phyloP scores from a whole-genome alignment of 163 green algal genomes.

The Smithsoniella earleae region DNA sequence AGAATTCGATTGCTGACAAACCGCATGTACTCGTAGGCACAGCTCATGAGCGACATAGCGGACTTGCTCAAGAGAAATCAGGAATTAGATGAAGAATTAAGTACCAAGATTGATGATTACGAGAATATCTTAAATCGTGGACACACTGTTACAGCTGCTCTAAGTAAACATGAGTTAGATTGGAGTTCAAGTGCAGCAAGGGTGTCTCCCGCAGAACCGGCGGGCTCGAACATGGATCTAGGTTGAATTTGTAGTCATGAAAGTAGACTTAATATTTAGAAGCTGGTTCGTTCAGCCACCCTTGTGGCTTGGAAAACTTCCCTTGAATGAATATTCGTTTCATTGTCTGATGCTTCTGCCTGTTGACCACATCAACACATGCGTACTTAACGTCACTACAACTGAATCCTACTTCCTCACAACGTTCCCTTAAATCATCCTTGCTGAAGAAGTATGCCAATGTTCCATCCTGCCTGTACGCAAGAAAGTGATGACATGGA shows the following conservation, averaged over 20 bases:
- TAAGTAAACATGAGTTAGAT: not conserved
- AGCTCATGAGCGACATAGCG: not conserved
- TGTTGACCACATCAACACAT: slow-evolving; percentile 1
- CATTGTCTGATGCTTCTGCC: not conserved
- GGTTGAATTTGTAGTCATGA: too few relatives aligned
- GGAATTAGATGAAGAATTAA: not conserved
- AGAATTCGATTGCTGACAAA: too few relatives aligned
- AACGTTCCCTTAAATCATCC: not conserved
- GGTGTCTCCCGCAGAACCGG: too few relatives aligned
- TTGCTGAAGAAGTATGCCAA: slow-evolving; percentile 24
- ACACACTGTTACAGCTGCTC: not conserved
- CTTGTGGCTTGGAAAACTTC: not conserved
- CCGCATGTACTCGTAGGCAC: not conserved
- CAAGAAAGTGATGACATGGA: too few relatives aligned
- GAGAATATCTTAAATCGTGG: not conserved
- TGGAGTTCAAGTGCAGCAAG: too few relatives aligned
- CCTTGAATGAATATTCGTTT: slow-evolving; percentile 4
- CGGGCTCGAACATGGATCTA: too few relatives aligned
- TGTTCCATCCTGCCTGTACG: slow-evolving; percentile 2
- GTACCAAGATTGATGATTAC: not conserved
- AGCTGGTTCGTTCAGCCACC: too few relatives aligned
- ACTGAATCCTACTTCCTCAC: not conserved
- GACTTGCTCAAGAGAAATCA: not conserved
- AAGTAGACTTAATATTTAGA: too few relatives aligned
- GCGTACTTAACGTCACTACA: slow-evolving; percentile 15